phyloP scores from a whole-genome alignment of 345 rosid genomes.

The Boechera stricta region DNA sequence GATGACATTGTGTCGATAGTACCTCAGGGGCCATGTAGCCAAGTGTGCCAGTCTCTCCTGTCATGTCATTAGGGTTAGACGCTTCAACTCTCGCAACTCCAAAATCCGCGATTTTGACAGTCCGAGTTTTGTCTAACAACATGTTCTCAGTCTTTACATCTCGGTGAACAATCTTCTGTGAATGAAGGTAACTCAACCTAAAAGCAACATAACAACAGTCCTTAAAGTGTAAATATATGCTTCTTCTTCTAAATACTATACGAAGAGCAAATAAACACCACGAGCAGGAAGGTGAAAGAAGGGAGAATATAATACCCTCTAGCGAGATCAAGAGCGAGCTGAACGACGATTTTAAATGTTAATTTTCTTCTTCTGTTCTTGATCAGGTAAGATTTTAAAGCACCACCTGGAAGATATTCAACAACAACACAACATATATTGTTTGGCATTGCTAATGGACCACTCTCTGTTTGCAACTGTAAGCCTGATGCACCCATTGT shows the following conservation, averaged over 20 bases:
- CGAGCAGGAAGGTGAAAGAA: background rate
- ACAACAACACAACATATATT: conserved; percentile 95
- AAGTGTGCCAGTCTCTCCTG: conserved; percentile 99
- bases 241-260: background rate
- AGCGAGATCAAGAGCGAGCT: conserved; percentile 96
- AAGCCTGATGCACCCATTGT: conserved; percentile 89
- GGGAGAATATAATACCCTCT: conserved; percentile 70
- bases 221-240: background rate
- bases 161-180: conserved; percentile 95
- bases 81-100: conserved; percentile 99
- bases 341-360: conserved; percentile 89
- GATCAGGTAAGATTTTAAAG: conserved; percentile 82
- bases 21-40: conserved; percentile 99
- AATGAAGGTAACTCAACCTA: conserved; percentile 96
- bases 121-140: conserved; percentile 86
- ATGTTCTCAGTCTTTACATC: conserved; percentile 99
- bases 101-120: conserved; percentile 91
- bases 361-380: conserved; percentile 90
- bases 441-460: conserved; percentile 82
- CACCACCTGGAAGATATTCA: conserved; percentile 96
- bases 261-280: background rate
- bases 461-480: conserved; percentile 80
- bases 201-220: conserved; percentile 13
- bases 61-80: conserved; percentile 98
- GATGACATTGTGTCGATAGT: background rate